Conservation (phyloP, 2,329 filamentous ascomycete genomes). For the Pseudogymnoascus sp. region DNA sequence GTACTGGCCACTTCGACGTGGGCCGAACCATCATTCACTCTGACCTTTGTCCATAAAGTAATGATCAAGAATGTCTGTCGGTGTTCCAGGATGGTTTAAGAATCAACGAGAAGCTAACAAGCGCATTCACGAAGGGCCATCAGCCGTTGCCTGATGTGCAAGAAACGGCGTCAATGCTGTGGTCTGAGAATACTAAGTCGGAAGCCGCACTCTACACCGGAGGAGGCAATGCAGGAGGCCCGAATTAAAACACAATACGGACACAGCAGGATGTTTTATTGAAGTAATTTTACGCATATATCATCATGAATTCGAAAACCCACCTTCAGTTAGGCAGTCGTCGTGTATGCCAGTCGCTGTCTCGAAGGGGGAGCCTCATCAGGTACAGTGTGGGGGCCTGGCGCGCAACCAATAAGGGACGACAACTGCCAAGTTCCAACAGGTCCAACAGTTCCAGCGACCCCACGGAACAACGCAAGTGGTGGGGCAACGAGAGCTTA, state of each 20-base stretch:
- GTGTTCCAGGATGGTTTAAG: neutral
- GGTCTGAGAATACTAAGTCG: neutral
- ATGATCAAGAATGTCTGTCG: neutral
- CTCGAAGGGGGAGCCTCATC: neutral
- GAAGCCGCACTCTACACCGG: neutral
- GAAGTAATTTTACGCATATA: neutral
- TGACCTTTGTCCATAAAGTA: neutral
- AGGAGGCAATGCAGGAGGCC: neutral
- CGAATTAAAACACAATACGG: neutral
- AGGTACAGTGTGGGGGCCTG: neutral
- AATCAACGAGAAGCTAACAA: neutral
- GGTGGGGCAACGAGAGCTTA: neutral
- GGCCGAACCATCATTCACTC: neutral
- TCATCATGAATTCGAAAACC: neutral
- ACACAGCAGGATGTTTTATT: neutral
- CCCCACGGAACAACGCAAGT: slow-evolving; percentile 3
- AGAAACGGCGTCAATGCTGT: neutral
- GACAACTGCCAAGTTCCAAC: neutral
- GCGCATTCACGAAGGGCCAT: slow-evolving; percentile 1
- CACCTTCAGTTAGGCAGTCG: slow-evolving; percentile 1
- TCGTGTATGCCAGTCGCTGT: neutral
- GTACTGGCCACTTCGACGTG: neutral
- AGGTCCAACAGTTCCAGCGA: neutral
- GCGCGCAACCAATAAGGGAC: neutral
- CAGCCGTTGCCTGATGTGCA: neutral